Percentiles rank a stretch among this genome's conserved stretches.
Evolutionary conservation across 2,329 filamentous ascomycete genomes (phyloP).

Genomic region (Dactylellina haptotyla): DNA sequence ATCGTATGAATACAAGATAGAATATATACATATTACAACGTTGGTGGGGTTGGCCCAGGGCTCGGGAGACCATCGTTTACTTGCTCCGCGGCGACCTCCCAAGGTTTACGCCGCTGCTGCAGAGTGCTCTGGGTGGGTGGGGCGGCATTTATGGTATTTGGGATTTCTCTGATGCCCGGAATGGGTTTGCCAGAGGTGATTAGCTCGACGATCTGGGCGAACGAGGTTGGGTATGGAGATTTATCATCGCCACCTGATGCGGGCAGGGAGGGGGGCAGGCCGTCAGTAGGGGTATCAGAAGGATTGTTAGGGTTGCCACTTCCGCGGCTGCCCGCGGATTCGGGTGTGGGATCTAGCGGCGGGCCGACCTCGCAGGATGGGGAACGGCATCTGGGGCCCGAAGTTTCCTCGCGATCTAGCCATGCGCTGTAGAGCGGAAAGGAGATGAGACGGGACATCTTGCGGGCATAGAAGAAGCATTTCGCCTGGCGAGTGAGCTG

Average conservation of each 20-base stretch:
- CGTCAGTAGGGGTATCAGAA: conserved; percentile 22
- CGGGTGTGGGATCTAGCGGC: conserved; percentile 59
- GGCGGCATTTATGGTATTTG: conserved; percentile 78
- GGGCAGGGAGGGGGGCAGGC: too few species aligned
- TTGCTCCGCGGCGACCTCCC: conserved; percentile 70
- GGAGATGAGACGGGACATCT: conserved; percentile 63
- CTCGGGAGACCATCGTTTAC: conserved; percentile 15
- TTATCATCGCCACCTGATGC: conserved; percentile 60
- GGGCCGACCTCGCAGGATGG: conserved; percentile 59
- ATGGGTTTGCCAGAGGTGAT: conserved; percentile 84
- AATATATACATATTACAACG: not conserved
- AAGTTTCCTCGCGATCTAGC: conserved; percentile 62
- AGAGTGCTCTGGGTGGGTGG: conserved; percentile 70
- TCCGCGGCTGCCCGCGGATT: conserved; percentile 17
- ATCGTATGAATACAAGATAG: too few species aligned
- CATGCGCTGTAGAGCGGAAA: conserved; percentile 73
- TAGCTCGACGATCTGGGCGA: conserved; percentile 85
- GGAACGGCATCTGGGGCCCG: conserved; percentile 41
- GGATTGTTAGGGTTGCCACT: conserved; percentile 27
- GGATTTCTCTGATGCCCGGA: conserved; percentile 87
- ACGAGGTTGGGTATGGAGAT: conserved; percentile 81
- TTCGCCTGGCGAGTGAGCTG: conserved; percentile 74
- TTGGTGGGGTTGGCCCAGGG: conserved; percentile 18
- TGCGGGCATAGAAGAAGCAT: conserved; percentile 74
- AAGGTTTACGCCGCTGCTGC: conserved; percentile 74